phyloP scores from a whole-genome alignment of 1,284 basidiomycete genomes.

The Thelephora terrestris region DNA sequence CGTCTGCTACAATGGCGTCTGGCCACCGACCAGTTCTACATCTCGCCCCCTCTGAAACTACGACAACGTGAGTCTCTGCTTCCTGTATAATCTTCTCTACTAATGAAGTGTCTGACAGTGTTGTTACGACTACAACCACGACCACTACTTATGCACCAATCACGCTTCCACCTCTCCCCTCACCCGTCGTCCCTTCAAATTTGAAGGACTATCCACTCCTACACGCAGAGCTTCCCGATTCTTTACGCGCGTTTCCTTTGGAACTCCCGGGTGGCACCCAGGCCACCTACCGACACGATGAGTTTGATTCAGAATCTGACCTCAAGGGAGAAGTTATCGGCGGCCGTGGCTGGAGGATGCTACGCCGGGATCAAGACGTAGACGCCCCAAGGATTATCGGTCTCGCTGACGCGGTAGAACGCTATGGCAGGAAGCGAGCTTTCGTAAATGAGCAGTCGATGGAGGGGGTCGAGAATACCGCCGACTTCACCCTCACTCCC shows the following conservation, averaged over 20 bases:
- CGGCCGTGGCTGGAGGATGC: slow-evolving; percentile 67
- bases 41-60: slow-evolving; percentile 67
- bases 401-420: slow-evolving; percentile 67
- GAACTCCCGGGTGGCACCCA: slow-evolving; percentile 68
- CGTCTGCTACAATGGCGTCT: slow-evolving; percentile 37
- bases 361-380: slow-evolving; percentile 48
- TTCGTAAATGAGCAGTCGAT: slow-evolving; percentile 61
- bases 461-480: slow-evolving; percentile 62
- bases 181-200: slow-evolving; percentile 62
- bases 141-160: slow-evolving; percentile 80
- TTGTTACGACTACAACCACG: slow-evolving; percentile 77
- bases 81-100: slow-evolving; percentile 9
- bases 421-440: slow-evolving; percentile 70
- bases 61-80: slow-evolving; percentile 50
- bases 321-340: slow-evolving; percentile 57
- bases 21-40: slow-evolving; percentile 50
- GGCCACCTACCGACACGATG: slow-evolving; percentile 66
- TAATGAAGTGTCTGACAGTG: slow-evolving; percentile 36
- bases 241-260: slow-evolving; percentile 62
- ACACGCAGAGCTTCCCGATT: slow-evolving; percentile 57
- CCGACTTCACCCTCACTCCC: slow-evolving; percentile 38
- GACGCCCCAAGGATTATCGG: slow-evolving; percentile 46
- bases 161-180: slow-evolving; percentile 56
- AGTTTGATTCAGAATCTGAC: slow-evolving; percentile 52
- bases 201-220: slow-evolving; percentile 67